phyloP scores from a whole-genome alignment of 148 eudicot species.

The Chenopodium quinoa region DNA sequence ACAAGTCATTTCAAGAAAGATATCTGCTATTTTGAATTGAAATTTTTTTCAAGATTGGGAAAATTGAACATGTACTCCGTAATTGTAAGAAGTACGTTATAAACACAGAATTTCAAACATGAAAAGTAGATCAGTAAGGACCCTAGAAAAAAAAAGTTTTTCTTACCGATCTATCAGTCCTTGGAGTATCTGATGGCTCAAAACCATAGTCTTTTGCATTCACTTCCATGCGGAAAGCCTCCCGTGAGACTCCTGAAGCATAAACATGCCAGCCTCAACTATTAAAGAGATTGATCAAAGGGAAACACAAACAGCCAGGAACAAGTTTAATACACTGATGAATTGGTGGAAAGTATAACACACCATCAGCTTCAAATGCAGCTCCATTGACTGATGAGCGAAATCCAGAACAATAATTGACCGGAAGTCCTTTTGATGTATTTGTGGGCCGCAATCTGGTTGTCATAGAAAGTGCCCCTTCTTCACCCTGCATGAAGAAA shows the following conservation, averaged over 20 bases:
- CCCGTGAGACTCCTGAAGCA: slow-evolving; percentile 79
- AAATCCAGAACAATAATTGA: slow-evolving; percentile 96
- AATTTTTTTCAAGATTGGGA: not conserved
- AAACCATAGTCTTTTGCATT: slow-evolving; percentile 81
- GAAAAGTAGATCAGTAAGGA: not conserved
- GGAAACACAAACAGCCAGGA: not conserved
- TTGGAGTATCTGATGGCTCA: slow-evolving; percentile 89
- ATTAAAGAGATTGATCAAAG: not conserved
- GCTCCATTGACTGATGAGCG: slow-evolving; percentile 59
- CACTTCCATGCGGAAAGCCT: slow-evolving; percentile 67
- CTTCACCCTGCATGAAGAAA: slow-evolving; percentile 71
- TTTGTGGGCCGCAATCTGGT: slow-evolving; percentile 57
- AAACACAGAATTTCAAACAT: not conserved
- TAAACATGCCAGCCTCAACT: slow-evolving; percentile 13
- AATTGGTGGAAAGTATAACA: slow-evolving; percentile 1
- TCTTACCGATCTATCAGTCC: slow-evolving; percentile 94
- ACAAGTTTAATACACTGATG: not conserved
- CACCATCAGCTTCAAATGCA: slow-evolving; percentile 69
- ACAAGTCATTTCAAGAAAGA: not conserved
- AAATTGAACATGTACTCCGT: not conserved
- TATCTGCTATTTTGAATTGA: not conserved
- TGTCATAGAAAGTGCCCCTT: slow-evolving; percentile 98
- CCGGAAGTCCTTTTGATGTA: slow-evolving; percentile 89
- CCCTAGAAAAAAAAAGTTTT: not conserved
- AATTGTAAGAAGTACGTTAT: not conserved